Percentiles rank a stretch among this genome's conserved stretches.
Evolutionary conservation across 768 basidiomycete species (phyloP).

Genomic region (Boletellus ananiceps): DNA sequence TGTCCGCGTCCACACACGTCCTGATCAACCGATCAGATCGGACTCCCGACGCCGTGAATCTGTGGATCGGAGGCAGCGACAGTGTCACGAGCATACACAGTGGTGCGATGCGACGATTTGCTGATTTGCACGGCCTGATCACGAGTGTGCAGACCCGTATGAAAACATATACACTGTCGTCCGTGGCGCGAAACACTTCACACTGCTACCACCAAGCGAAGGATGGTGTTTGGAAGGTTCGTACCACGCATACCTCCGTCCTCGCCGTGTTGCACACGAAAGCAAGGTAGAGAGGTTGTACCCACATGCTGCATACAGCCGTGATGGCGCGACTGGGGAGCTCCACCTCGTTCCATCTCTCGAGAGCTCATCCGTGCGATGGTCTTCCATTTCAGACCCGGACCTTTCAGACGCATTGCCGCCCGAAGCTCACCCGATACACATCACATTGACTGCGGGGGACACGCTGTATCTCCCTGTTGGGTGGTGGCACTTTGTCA

Average conservation of each 20-base stretch:
- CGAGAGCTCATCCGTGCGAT: slow-evolving; percentile 53
- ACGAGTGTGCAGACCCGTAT: slow-evolving; percentile 60
- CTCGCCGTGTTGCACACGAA: slow-evolving; percentile 7
- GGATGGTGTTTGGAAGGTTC: slow-evolving; percentile 77
- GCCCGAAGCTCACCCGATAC: slow-evolving; percentile 56
- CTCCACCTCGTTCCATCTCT: slow-evolving; percentile 32
- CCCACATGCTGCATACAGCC: slow-evolving; percentile 63
- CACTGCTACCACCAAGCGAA: slow-evolving; percentile 85
- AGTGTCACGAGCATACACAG: slow-evolving; percentile 86
- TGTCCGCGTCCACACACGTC: not conserved
- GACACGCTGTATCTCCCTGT: slow-evolving; percentile 87
- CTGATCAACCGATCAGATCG: slow-evolving; percentile 36
- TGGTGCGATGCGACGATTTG: slow-evolving; percentile 42
- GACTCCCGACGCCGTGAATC: slow-evolving; percentile 82
- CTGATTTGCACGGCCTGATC: not conserved
- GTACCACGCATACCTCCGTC: slow-evolving; percentile 5
- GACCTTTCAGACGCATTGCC: slow-evolving; percentile 43
- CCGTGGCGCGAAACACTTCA: slow-evolving; percentile 81
- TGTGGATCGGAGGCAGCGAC: slow-evolving; percentile 82
- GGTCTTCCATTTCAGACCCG: slow-evolving; percentile 75
- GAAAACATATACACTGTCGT: slow-evolving; percentile 92
- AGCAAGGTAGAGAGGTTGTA: slow-evolving; percentile 48
- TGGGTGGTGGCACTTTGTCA: slow-evolving; percentile 92
- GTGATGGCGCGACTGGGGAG: slow-evolving; percentile 22
- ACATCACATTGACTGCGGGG: slow-evolving; percentile 61